phyloP scores from a whole-genome alignment of 306 rosid species.

The Prosopis cineraria region DNA sequence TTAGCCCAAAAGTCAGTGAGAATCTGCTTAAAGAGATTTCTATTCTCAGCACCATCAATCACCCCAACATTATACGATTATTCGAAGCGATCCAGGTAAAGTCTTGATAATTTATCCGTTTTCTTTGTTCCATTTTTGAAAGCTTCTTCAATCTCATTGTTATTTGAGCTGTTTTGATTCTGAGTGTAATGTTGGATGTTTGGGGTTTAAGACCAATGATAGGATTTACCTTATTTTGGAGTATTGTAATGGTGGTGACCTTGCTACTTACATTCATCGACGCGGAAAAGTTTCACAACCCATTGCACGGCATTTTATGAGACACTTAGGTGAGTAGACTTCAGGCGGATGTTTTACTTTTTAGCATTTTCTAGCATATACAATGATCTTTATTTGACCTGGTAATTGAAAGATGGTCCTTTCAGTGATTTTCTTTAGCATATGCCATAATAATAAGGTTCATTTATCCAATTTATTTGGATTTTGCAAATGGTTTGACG shows the following conservation, averaged over 20 bases:
- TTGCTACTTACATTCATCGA: constrained; percentile 61
- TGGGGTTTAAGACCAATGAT: constrained; percentile 62
- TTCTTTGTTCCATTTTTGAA: neutral
- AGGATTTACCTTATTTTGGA: constrained; percentile 92
- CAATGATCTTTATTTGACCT: neutral
- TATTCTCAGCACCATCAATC: constrained; percentile 77
- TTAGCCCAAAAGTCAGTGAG: constrained; percentile 72
- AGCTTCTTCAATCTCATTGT: neutral
- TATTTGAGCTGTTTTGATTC: neutral
- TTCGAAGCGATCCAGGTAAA: constrained; percentile 70
- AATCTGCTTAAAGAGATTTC: constrained; percentile 78
- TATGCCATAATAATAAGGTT: neutral
- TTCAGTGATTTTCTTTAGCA: constrained; percentile 8
- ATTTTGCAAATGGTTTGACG: constrained; percentile 15
- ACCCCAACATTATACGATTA: constrained; percentile 80
- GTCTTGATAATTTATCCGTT: neutral
- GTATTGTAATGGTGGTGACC: constrained; percentile 95
- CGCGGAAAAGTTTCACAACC: constrained; percentile 75
- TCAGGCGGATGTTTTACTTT: neutral
- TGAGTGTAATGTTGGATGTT: constrained; percentile 9
- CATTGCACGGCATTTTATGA: constrained; percentile 85
- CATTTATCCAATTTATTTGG: neutral
- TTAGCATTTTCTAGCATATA: constrained; percentile 9
- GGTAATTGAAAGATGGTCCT: neutral
- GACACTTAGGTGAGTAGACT: constrained; percentile 72